A percentile compares a stretch with the other conserved stretches of the same genome.
These are phyloP conservation scores for Rhodotorula diobovata DNA, from an alignment of 768 basidiomycete genomes.

Conservation along the genomic window DNA sequence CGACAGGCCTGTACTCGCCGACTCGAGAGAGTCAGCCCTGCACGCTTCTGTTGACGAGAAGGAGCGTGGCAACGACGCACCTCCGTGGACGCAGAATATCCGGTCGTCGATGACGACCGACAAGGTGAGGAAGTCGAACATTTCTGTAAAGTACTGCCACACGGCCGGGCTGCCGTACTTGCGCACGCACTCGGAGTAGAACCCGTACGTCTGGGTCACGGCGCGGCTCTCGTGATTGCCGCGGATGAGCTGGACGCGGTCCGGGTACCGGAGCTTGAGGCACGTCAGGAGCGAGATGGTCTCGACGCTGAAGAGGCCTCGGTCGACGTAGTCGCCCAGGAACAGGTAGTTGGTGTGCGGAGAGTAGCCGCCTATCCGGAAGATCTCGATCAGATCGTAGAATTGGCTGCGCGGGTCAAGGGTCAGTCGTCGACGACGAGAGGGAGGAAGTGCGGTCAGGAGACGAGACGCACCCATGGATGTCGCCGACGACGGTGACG, in stretches of 20 bases:
- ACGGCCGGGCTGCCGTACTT: slow-evolving; percentile 95
- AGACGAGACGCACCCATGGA: slow-evolving; percentile 76
- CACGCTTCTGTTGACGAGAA: too few relatives aligned
- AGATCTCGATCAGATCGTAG: slow-evolving; percentile 98
- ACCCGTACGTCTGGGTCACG: slow-evolving; percentile 99
- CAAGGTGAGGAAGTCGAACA: slow-evolving; percentile 98
- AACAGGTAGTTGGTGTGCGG: slow-evolving; percentile 98
- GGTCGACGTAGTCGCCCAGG: slow-evolving; percentile 96
- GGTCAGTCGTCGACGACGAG: background rate
- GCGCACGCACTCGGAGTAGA: slow-evolving; percentile 95
- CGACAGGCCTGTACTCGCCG: slow-evolving; percentile 65
- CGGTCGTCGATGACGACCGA: slow-evolving; percentile 97
- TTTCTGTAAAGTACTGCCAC: slow-evolving; percentile 99
- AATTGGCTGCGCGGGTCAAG: slow-evolving; percentile 69
- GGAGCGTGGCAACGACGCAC: slow-evolving; percentile 51
- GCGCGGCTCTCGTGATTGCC: slow-evolving; percentile 98
- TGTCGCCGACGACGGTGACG: slow-evolving; percentile 97
- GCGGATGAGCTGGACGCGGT: slow-evolving; percentile 90
- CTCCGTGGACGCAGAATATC: slow-evolving; percentile 99
- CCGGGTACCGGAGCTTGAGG: slow-evolving; percentile 92
- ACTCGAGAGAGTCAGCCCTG: background rate
- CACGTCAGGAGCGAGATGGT: slow-evolving; percentile 96
- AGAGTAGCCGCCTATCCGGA: slow-evolving; percentile 94
- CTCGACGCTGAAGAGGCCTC: slow-evolving; percentile 95
- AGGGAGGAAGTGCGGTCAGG: background rate